Percentiles rank a stretch among this genome's conserved stretches.
Conservation (phyloP, 2,329 filamentous ascomycete species). For the Paracorniculantispora psalliotae region DNA sequence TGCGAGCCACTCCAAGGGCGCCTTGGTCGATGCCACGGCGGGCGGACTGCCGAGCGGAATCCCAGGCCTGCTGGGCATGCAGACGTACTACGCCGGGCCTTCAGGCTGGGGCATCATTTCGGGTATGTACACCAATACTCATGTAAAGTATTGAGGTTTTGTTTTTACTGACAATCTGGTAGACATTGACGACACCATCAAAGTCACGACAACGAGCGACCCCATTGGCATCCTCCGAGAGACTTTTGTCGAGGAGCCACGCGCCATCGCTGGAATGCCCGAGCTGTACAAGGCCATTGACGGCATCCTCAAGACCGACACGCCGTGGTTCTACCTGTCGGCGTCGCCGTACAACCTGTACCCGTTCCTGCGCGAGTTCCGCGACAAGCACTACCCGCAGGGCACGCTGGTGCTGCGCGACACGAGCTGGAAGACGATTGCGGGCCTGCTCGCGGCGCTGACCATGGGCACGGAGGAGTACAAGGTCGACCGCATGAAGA, state of each 20-base stretch:
- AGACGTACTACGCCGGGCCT: slow-evolving; percentile 68
- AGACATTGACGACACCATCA: slow-evolving; percentile 92
- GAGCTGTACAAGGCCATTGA: slow-evolving; percentile 56
- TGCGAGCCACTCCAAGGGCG: slow-evolving; percentile 42
- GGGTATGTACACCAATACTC: slow-evolving; percentile 32
- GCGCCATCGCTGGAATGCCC: slow-evolving; percentile 75
- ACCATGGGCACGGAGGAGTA: slow-evolving; percentile 80
- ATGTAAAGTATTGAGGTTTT: not conserved
- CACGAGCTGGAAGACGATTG: slow-evolving; percentile 77
- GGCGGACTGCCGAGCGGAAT: slow-evolving; percentile 43
- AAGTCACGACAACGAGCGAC: slow-evolving; percentile 77
- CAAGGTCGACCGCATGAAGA: slow-evolving; percentile 74
- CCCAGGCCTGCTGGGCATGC: slow-evolving; percentile 55
- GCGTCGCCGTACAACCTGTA: slow-evolving; percentile 95
- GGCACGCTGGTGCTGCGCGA: slow-evolving; percentile 84
- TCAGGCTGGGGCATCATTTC: slow-evolving; percentile 83
- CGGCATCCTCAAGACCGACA: slow-evolving; percentile 73
- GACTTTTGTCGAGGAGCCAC: slow-evolving; percentile 74
- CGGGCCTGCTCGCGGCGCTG: slow-evolving; percentile 71
- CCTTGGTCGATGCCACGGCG: slow-evolving; percentile 42
- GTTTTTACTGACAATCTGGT: slow-evolving; percentile 16
- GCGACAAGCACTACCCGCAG: slow-evolving; percentile 63
- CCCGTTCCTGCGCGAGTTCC: slow-evolving; percentile 74
- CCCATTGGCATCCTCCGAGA: slow-evolving; percentile 74
- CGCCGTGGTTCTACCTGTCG: slow-evolving; percentile 88